Evolutionary conservation across 2,329 filamentous ascomycete species (phyloP).

Genomic region (Exophiala sp.): DNA sequence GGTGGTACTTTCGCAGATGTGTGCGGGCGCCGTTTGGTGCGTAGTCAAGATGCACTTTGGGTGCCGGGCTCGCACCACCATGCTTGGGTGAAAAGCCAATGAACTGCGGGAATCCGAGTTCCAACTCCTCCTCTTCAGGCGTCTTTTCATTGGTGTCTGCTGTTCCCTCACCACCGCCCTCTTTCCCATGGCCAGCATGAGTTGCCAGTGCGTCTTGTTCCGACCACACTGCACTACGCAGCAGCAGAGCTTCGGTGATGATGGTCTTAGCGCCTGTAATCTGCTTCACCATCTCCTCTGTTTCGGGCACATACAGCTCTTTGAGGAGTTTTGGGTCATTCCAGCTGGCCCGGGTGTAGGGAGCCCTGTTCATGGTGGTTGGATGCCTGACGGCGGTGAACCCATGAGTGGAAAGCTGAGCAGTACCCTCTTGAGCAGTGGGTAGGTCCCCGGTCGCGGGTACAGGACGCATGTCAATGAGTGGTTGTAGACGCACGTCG

Average conservation of each 20-base stretch:
- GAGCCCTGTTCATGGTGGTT: slow-evolving; percentile 26
- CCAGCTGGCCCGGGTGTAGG: slow-evolving; percentile 25
- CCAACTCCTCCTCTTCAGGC: slow-evolving; percentile 22
- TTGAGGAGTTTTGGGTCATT: slow-evolving; percentile 27
- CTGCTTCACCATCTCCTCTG: slow-evolving; percentile 28
- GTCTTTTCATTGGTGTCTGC: slow-evolving; percentile 2
- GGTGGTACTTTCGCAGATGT: slow-evolving; percentile 31
- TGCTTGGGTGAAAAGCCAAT: slow-evolving; percentile 26
- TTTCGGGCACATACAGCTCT: slow-evolving; percentile 29
- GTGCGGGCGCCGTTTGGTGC: slow-evolving; percentile 29
- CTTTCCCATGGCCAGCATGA: slow-evolving; percentile 21
- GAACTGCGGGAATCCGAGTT: slow-evolving; percentile 26
- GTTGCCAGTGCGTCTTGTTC: slow-evolving; percentile 28
- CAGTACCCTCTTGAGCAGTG: slow-evolving; percentile 13
- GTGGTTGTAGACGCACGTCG: slow-evolving; percentile 21
- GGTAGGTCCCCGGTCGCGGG: slow-evolving; percentile 14
- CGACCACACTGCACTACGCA: slow-evolving; percentile 27
- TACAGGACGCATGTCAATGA: slow-evolving; percentile 24
- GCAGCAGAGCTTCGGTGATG: slow-evolving; percentile 28
- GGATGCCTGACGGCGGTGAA: slow-evolving; percentile 23
- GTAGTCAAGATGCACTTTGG: slow-evolving; percentile 32
- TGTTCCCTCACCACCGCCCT: neutral
- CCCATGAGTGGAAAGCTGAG: slow-evolving; percentile 18
- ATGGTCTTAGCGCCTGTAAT: slow-evolving; percentile 31
- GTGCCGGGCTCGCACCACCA: slow-evolving; percentile 29